Evolutionary conservation across 352 stramenopile genomes (phyloP), one percentile per base, ranked within the genome.

Genomic region (Pythium sp.): DNA sequence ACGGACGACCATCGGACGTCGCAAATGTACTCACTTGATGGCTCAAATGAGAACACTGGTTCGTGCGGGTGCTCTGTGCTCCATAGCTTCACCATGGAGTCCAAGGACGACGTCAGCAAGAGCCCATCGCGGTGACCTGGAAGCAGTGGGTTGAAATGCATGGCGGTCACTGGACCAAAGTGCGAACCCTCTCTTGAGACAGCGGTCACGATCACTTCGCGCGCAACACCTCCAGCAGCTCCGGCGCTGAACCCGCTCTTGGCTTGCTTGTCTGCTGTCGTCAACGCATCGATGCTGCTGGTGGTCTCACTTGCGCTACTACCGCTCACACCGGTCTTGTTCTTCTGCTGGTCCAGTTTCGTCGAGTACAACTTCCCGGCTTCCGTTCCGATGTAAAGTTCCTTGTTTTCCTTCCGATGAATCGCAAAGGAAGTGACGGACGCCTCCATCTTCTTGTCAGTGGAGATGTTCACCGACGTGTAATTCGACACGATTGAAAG

Each of bases 21-120:
- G 62, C 88, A 95, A 47, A 97, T 85, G 71, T 97, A 96, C 67
- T 97, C 90, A 28, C 83, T 94, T 9, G 88, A 95, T 18, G 84
- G 84, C 72, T 97, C 88, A 51, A 96, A 96, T 47, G 84, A 92
- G 26, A 93, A 78, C 28, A 94, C 73, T 0, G 88, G 84, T 22
- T 67, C 74, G 32, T 93, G 73, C 12, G 84, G 82, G 57, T 89
- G 81, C 70, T 95, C 86, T 0, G 80, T 87, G 71, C 87, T 96
- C 90, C 90, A 97, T 15, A 96, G 53, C 64, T 94, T 94, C 53
- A 96, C 89, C 2, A 82, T 95, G 63, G 89, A 97, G 70, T 97
- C 90, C 41, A 96, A 72, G 24, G 88, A 95, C 43, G 84, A 84
- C 9, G 88, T 95, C 12, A 97, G 75, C 65, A 97, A 69, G 22